Evolutionary conservation across 495 filamentous ascomycete species (phyloP).

Genomic region (Penicillium verhagenii): DNA sequence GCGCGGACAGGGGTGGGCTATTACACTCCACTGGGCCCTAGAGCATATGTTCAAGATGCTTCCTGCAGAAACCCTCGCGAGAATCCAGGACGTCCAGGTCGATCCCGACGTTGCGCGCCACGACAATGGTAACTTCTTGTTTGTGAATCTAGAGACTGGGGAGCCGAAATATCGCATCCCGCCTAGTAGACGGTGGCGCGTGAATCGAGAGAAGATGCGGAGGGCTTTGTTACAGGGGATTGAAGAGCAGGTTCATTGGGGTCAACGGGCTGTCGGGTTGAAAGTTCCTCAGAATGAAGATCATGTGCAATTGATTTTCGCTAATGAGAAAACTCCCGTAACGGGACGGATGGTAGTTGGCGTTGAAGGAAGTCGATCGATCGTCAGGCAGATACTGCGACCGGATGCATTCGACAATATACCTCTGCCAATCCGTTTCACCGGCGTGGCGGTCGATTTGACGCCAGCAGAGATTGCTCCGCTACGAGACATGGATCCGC

Average conservation of each 20-base stretch:
- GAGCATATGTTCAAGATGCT: conserved; percentile 49
- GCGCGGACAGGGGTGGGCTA: conserved; percentile 55
- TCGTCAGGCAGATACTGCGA: conserved; percentile 39
- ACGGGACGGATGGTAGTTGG: conserved; percentile 39
- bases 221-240: conserved; percentile 22
- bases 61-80: conserved; percentile 40
- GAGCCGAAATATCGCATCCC: conserved; percentile 29
- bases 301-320: conserved; percentile 20
- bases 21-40: conserved; percentile 60
- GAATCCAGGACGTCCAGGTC: conserved; percentile 50
- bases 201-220: conserved; percentile 28
- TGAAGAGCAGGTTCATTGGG: conserved; percentile 30
- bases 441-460: conserved; percentile 27
- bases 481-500: conserved; percentile 52
- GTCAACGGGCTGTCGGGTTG: conserved; percentile 11
- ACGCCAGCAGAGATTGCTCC: conserved; percentile 32
- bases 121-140: conserved; percentile 32
- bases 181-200: conserved; percentile 25
- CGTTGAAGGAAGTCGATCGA: conserved; percentile 48
- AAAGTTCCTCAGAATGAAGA: conserved; percentile 1
- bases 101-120: conserved; percentile 35
- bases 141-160: conserved; percentile 29
- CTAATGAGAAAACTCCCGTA: conserved; percentile 12
- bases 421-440: conserved; percentile 23
- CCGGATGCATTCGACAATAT: conserved; percentile 24